Conservation (phyloP, 345 rosid species). For the Bruguiera parviflora region DNA sequence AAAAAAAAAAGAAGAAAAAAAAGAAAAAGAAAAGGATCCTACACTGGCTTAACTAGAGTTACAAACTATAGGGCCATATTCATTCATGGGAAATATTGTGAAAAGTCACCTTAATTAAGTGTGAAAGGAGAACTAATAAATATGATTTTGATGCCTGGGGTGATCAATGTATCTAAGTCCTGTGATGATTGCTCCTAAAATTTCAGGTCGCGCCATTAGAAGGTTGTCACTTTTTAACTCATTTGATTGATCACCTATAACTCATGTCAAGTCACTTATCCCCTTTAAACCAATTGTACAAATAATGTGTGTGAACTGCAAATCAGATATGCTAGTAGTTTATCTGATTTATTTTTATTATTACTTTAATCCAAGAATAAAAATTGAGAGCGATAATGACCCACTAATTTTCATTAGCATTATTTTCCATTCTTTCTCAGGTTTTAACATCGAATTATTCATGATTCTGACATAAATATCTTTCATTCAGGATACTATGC, state of each 20-base stretch:
- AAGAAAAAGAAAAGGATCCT: too few relatives aligned
- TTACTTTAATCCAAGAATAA: background rate
- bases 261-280: background rate
- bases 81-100: too few relatives aligned
- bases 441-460: background rate
- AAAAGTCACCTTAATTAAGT: too few relatives aligned
- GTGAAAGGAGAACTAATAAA: too few relatives aligned
- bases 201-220: background rate
- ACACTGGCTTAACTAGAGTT: too few relatives aligned
- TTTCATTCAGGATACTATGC: background rate
- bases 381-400: background rate
- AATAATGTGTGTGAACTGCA: background rate
- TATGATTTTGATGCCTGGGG: too few relatives aligned
- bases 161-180: background rate
- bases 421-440: too few relatives aligned
- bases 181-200: background rate
- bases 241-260: slow-evolving; percentile 8
- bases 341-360: slow-evolving; percentile 3
- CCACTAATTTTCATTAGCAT: background rate
- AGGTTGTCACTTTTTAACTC: background rate
- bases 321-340: background rate
- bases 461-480: background rate
- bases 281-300: background rate
- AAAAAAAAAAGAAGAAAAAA: too few relatives aligned
- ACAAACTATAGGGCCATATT: too few relatives aligned